phyloP scores from a whole-genome alignment of 1,284 basidiomycete genomes.

The Vanrija sp. region DNA sequence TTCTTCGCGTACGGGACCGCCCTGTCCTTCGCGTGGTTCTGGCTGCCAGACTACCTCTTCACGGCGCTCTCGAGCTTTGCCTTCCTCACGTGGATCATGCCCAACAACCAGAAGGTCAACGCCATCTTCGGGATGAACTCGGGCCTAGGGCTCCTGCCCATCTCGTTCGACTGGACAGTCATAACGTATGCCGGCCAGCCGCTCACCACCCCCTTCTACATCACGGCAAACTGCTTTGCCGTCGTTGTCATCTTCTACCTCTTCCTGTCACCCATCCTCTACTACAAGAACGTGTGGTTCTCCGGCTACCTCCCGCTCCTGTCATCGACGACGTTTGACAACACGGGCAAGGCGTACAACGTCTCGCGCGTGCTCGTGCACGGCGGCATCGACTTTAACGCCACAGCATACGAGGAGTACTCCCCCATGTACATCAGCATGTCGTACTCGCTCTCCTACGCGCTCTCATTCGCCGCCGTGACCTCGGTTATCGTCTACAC shows the following conservation, averaged over 20 bases:
- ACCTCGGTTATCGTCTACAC: slow-evolving; percentile 51
- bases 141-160: slow-evolving; percentile 12
- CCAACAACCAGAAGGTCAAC: slow-evolving; percentile 18
- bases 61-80: slow-evolving; percentile 54
- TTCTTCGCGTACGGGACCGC: background rate
- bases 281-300: slow-evolving; percentile 50
- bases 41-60: slow-evolving; percentile 38
- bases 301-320: slow-evolving; percentile 44
- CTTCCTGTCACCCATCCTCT: slow-evolving; percentile 50
- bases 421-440: background rate
- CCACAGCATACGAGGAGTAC: background rate
- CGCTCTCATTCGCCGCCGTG: slow-evolving; percentile 48
- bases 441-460: slow-evolving; percentile 51
- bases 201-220: slow-evolving; percentile 5
- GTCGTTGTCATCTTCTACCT: slow-evolving; percentile 1
- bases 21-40: slow-evolving; percentile 29
- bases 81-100: slow-evolving; percentile 58
- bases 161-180: slow-evolving; percentile 22
- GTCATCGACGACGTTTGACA: slow-evolving; percentile 46
- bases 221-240: background rate
- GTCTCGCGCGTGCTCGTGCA: slow-evolving; percentile 29
- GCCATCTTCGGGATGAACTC: slow-evolving; percentile 8
- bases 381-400: background rate
- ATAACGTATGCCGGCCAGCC: background rate
- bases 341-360: slow-evolving; percentile 47